A percentile compares a stretch with the other conserved stretches of the same genome.
These are phyloP conservation scores for Nannizziopsis arthrosporioides DNA, from an alignment of 2,329 filamentous ascomycete species.

Conservation along the genomic window DNA sequence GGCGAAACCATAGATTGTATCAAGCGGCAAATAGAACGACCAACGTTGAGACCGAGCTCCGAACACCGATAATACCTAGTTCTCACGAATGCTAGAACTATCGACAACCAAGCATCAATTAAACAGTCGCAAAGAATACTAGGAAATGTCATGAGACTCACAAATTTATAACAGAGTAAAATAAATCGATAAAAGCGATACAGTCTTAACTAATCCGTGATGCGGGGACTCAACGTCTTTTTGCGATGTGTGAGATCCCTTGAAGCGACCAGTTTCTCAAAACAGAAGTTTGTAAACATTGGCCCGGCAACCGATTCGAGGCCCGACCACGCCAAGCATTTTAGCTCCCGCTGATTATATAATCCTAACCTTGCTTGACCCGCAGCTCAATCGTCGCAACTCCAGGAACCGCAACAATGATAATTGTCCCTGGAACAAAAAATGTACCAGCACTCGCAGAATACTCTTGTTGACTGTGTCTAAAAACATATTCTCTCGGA, in stretches of 20 bases:
- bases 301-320: constrained; percentile 13
- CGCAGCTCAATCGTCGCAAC: not conserved
- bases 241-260: not conserved
- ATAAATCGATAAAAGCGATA: not conserved
- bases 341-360: constrained; percentile 9
- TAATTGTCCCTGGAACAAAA: not conserved
- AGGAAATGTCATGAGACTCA: not conserved
- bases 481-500: not conserved
- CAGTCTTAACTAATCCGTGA: not conserved
- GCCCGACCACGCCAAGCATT: constrained; percentile 5
- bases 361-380: not conserved
- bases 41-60: too few species aligned
- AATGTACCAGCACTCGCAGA: too few species aligned
- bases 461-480: too few species aligned
- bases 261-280: constrained; percentile 11
- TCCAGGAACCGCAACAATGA: not conserved
- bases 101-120: too few species aligned
- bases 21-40: not conserved
- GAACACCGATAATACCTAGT: too few species aligned
- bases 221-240: not conserved
- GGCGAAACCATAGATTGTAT: constrained; percentile 3
- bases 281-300: constrained; percentile 15
- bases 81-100: too few species aligned
- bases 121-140: too few species aligned
- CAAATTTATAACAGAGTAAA: not conserved